Evolutionary conservation across 805 yeast genomes (phyloP), one percentile per base, ranked within the genome.

Genomic region (Candida mattraensis): DNA sequence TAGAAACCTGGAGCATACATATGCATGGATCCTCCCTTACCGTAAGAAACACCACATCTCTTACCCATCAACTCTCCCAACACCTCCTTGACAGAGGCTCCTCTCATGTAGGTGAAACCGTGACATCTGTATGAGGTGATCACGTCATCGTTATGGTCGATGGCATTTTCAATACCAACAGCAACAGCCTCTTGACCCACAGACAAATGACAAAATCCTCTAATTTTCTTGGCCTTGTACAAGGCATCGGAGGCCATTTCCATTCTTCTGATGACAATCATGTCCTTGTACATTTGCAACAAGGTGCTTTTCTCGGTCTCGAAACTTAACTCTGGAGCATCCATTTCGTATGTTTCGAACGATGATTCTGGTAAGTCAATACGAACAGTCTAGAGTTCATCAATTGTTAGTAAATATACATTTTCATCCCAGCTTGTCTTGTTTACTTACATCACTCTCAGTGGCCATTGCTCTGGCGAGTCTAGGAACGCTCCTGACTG

Each of bases 11-110:
- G 81, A 31, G 95, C 86, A 65, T 82, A 93, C 89, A 93, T 86
- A 73, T 93, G 99, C 99, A 93, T 93, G 49, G 99, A 93, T 56
- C 99, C 99, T 74, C 99, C 99, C 70, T 93, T 93, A 72, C 99
- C 99, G 69, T 71, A 82, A 27, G 97, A 84, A 44, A 86, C 94
- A 74, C 99, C 98, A 40, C 83, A 70, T 72, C 95, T 82, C 72
- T 83, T 84, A 56, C 99, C 99, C 91, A 93, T 84, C 65, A 93
- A 76, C 72, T 93, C 99, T 47, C 95, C 98, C 51, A 93, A 70
- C 39, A 93, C 94, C 42, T 75, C 82, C 67, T 85, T 80, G 51
- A 89, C 95, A 13, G 95, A 71, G 15, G 95, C 86, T 50, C 99
- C 99, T 67, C 99, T 81, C 85, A 87, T 82, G 75, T 78, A 87